Evolutionary conservation across 2,329 filamentous ascomycete genomes (phyloP), one percentile per base, ranked within the genome.

Genomic region (Colletotrichum zoysiae): DNA sequence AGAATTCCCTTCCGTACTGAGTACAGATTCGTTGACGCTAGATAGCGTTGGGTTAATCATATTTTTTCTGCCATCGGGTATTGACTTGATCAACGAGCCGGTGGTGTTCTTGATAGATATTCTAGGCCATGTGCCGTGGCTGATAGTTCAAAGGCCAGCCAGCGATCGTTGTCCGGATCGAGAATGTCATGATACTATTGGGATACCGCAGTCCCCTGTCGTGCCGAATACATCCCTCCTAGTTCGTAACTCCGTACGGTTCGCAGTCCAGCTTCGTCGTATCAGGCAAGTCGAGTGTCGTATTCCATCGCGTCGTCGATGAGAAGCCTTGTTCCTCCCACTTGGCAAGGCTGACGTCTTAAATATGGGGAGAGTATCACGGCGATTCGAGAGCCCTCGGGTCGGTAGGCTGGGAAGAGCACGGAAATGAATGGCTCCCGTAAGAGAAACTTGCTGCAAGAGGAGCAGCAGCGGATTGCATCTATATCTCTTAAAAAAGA

Each of bases 401-500:
- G 40, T 62, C n/a, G 60, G 48, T 38, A 53, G 35, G 46, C 14
- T 2, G 33, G 11, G 33, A 42, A n/a, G n/a, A 42, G n/a, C 5
- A 14, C 3, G 35, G 12, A 23, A 33, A 26, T 30, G 26, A 16
- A 12, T 33, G 2, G 2, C 4, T 33, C 1, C 5, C 1, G 18
- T 2, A 33, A 40, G 26, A 18, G 11, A 38, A 38, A 18, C 4
- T 48, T 48, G 9, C 9, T 48, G 40, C 40, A 46, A 18, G 0
- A 5, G 18, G n/a, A 50, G 59, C 35, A 62, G 48, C 60, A 63
- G 60, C 48, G n/a, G 35, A 8, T 53, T 35, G 35, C 60, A 51
- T 63, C 60, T 63, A 63, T 53, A 63, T 63, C 35, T n/a, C 16
- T 11, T 11, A 8, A 40, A 30, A 38, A 38, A n/a, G 20, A 58